Conservation (phyloP, 1,284 basidiomycete species). For the Heliocybe sulcata region DNA sequence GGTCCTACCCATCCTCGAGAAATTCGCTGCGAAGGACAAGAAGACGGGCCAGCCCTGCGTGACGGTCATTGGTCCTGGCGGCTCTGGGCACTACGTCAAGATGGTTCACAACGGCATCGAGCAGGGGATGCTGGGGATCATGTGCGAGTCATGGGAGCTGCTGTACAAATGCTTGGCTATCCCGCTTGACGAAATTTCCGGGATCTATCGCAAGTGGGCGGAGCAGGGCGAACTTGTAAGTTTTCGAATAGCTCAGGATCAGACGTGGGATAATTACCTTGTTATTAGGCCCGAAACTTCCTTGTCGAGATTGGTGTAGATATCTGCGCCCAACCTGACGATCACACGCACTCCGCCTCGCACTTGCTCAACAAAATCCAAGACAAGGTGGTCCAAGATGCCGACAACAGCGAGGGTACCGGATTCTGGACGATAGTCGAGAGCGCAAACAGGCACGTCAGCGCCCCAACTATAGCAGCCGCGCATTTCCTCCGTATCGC, state of each 20-base stretch:
- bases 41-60: constrained; percentile 13
- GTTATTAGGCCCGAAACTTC: constrained; percentile 12
- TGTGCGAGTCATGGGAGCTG: constrained; percentile 15
- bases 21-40: constrained; percentile 13
- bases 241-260: too few relatives aligned
- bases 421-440: constrained; percentile 16
- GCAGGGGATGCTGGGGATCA: constrained; percentile 16
- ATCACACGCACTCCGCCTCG: constrained; percentile 8
- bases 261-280: background rate
- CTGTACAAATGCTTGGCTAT: constrained; percentile 15
- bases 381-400: constrained; percentile 19
- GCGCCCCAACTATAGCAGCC: constrained; percentile 15
- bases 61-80: constrained; percentile 13
- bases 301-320: constrained; percentile 16
- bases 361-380: constrained; percentile 16
- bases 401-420: constrained; percentile 16
- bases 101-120: constrained; percentile 20
- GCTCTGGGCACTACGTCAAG: constrained; percentile 17
- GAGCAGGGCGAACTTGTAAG: constrained; percentile 14
- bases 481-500: constrained; percentile 18
- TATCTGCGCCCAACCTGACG: constrained; percentile 14
- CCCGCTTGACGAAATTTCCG: constrained; percentile 13
- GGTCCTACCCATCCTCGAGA: constrained; percentile 13
- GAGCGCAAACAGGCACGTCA: constrained; percentile 14
- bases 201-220: constrained; percentile 12